A percentile compares a stretch with the other conserved stretches of the same genome.
These are phyloP conservation scores for Geoglossum cookeanum DNA, from an alignment of 2,329 filamentous ascomycete species.

Conservation along the genomic window DNA sequence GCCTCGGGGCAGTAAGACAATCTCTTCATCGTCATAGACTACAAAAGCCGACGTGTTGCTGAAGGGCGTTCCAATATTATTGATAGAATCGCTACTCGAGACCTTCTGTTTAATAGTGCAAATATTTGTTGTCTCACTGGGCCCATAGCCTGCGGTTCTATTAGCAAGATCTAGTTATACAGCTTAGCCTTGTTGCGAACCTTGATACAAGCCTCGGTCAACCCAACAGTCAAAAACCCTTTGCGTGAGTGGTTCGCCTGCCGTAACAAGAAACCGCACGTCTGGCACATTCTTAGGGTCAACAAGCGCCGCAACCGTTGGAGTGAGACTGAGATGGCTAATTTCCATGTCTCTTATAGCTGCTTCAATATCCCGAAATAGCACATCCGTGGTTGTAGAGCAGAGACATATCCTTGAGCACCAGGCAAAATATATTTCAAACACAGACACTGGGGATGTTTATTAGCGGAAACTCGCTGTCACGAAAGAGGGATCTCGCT, in stretches of 20 bases:
- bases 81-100: conserved; percentile 35
- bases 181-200: conserved; percentile 15
- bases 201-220: conserved; percentile 49
- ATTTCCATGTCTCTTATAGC: conserved; percentile 43
- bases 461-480: conserved; percentile 1
- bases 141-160: conserved; percentile 41
- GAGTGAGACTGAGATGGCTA: conserved; percentile 71
- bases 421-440: conserved; percentile 81
- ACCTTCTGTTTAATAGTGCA: conserved; percentile 54
- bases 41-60: conserved; percentile 61
- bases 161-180: not conserved
- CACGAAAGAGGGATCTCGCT: conserved; percentile 5
- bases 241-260: conserved; percentile 61
- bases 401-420: conserved; percentile 60
- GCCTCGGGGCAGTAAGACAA: conserved; percentile 44
- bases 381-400: conserved; percentile 49
- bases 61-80: conserved; percentile 59
- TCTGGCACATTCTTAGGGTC: conserved; percentile 46
- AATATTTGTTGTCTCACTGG: conserved; percentile 75
- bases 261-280: conserved; percentile 60
- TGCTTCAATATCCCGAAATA: conserved; percentile 53
- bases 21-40: conserved; percentile 23
- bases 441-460: conserved; percentile 46
- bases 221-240: conserved; percentile 53
- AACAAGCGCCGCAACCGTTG: conserved; percentile 64